Evolutionary conservation across 2,329 filamentous ascomycete species (phyloP), one percentile per base, ranked within the genome.

Genomic region (Ophiostoma tasmaniense): DNA sequence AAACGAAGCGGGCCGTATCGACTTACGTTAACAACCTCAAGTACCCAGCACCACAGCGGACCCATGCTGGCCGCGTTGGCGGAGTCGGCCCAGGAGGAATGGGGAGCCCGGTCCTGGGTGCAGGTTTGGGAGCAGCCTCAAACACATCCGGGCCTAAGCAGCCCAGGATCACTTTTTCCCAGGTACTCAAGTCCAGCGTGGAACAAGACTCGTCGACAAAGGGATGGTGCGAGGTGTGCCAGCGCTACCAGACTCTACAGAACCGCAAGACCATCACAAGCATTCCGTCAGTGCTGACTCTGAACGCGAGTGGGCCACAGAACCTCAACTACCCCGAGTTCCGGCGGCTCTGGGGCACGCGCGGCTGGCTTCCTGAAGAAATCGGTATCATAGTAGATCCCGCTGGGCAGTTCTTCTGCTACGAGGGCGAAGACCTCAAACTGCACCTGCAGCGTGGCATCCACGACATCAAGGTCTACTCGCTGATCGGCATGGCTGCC

Each of bases 181-280:
- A 95, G 75, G 88, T 97, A 64, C 81, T 99, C n/a, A 97, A 97
- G 77, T 88, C 88, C 67, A 97, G 93, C 72, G 89, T 99, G 37
- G 94, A 98, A 78, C 85, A 92, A 67, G 92, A 97, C 77, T 90
- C 91, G 13, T 92, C 91, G 64, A 93, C 91, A 62, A 88, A 94
- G 74, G 95, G 95, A 7, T 99, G 93, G 93, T 99, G 95, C 76
- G 90, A 90, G 73, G 88, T 90, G 75, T 99, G 96, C 76, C 90
- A 93, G 73, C 87, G 92, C 30, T 98, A 99, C 77, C 93, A 97
- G 77, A 90, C 90, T 67, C 87, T 98, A 67, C 87, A 89, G 13
- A 96, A 92, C 25, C 86, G 91, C 71, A 96, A 96, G 76, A 91
- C 90, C 0, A 90, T 98, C 3, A 89, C 92, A 73, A 88, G 85